phyloP scores from a whole-genome alignment of 2,329 filamentous ascomycete genomes.

The Macrophomina pseudophaseolina region DNA sequence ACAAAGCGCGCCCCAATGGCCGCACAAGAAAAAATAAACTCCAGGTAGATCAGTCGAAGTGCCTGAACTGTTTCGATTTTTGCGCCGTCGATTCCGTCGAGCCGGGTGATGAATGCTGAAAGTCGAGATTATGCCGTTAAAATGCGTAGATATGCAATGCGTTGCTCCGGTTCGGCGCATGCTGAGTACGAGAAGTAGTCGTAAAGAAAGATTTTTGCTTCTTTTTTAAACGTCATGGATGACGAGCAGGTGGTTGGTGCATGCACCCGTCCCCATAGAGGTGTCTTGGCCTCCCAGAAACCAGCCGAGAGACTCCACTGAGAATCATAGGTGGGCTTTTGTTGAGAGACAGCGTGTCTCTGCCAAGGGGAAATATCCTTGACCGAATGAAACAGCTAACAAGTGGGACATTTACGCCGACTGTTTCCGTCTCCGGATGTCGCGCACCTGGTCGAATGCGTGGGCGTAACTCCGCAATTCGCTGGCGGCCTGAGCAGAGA shows the following conservation, averaged over 20 bases:
- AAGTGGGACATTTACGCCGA: conserved; percentile 4
- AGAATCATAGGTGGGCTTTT: background rate
- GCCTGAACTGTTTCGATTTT: conserved; percentile 18
- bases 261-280: background rate
- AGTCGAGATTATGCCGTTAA: conserved; percentile 25
- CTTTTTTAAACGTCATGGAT: background rate
- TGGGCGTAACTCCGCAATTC: conserved; percentile 86
- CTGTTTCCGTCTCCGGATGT: conserved; percentile 49
- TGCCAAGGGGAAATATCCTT: background rate
- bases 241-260: background rate
- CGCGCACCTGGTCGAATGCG: conserved; percentile 84
- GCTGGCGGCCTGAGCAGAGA: conserved; percentile 77
- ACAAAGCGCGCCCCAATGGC: conserved; percentile 10
- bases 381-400: background rate
- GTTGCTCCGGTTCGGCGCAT: conserved; percentile 22
- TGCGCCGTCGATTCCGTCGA: conserved; percentile 18
- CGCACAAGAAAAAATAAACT: conserved; percentile 10
- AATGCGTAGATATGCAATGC: conserved; percentile 24
- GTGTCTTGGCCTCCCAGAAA: background rate
- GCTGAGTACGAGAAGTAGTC: conserved; percentile 15
- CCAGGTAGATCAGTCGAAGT: background rate
- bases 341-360: background rate
- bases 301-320: background rate
- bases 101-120: conserved; percentile 18
- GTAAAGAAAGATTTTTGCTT: background rate